These are phyloP conservation scores for Diaporthe destruens DNA, from an alignment of 2,329 filamentous ascomycete genomes.

Conservation along the genomic window DNA sequence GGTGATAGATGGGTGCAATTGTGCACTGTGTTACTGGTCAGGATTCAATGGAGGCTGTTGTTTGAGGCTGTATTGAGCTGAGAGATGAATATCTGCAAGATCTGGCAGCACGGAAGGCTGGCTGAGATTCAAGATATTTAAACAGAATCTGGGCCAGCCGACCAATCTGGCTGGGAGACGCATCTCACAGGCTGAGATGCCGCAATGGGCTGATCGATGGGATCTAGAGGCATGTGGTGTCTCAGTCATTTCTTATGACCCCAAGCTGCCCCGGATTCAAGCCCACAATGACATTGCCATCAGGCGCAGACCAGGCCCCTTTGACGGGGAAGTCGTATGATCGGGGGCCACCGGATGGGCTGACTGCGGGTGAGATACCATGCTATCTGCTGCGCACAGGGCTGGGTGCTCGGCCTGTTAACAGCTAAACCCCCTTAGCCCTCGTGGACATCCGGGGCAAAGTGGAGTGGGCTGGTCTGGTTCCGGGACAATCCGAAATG, in stretches of 20 bases:
- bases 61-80: conserved; percentile 13
- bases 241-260: conserved; percentile 33
- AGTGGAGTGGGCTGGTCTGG: conserved; percentile 31
- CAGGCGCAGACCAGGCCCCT: conserved; percentile 36
- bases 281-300: conserved; percentile 39
- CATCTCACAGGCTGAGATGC: conserved; percentile 30
- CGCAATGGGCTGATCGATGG: conserved; percentile 40
- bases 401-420: neutral
- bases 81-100: neutral
- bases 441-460: conserved; percentile 7
- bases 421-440: neutral
- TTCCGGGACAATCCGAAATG: conserved; percentile 28
- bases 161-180: conserved; percentile 4
- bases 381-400: neutral
- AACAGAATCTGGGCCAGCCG: conserved; percentile 16
- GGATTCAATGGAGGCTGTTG: neutral
- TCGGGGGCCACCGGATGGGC: conserved; percentile 42
- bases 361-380: conserved; percentile 25
- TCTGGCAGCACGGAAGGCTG: neutral
- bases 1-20: neutral
- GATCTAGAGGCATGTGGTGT: conserved; percentile 32
- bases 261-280: conserved; percentile 38
- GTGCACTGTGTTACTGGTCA: neutral
- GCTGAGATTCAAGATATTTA: conserved; percentile 27
- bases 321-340: conserved; percentile 41